Base-by-base conservation (phyloP, 768 basidiomycete species). In the Daedalea quercina region DNA sequence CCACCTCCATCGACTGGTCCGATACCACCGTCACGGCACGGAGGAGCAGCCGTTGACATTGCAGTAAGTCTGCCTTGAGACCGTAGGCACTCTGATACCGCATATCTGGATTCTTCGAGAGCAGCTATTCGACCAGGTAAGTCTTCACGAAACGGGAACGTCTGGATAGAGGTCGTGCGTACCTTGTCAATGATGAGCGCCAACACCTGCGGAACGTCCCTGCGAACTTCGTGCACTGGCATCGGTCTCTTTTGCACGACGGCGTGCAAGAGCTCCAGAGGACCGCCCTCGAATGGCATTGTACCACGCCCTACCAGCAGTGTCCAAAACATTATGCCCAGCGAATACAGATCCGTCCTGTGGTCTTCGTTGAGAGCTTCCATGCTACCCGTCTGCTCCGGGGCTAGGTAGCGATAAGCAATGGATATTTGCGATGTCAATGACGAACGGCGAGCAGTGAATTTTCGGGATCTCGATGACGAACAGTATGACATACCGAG, bases 21-120 rank as follows among this genome's bases (percentile, higher is more conserved):
- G 78, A 76, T 15, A 73, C 69, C 0, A 81, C 73, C 8, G 79
- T 78, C 3, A 86, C 81, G 15, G 78, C 78, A 8, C 75, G 75
- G 48, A 84, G 73, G 35, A 89, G 72, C 23, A 80, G 72, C 42
- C 78, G 69, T 63, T 89, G 87, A 54, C 85, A 87, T 60, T 85
- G 78, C 50, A 86, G 63, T 15, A 89, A 70, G 62, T 89, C 87
- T 17, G 70, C 70, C 59, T 82, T 84, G 45, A 89, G 70, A 0
- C 87, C 87, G 59, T 80, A 75, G 1, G 85, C 85, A 63, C 83
- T 84, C 61, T 85, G 84, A 60, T 89, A 89, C 44, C 87, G 76
- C 37, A 67, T 61, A 63, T 87, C 85, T 0, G 86, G 84, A 52
- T 73, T 77, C 65, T 89, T 89, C 4, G 75, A 67, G n/a, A 87